These are phyloP conservation scores for Leccinellum luteum DNA, from an alignment of 768 basidiomycete species.

Conservation along the genomic window DNA sequence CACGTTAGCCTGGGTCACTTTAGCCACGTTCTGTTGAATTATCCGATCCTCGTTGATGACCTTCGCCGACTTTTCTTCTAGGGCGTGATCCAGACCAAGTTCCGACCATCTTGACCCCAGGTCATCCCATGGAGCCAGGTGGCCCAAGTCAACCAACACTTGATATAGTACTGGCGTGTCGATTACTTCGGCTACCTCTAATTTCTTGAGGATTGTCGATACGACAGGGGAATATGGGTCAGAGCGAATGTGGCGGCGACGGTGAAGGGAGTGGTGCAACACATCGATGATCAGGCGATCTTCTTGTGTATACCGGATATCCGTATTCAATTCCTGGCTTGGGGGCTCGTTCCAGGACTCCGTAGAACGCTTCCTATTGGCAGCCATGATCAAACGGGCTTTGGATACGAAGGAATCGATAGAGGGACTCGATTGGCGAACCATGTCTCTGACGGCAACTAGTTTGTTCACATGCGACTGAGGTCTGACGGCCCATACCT, in stretches of 20 bases:
- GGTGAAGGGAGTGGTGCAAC: conserved; percentile 52
- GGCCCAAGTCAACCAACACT: conserved; percentile 68
- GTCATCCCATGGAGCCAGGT: conserved; percentile 82
- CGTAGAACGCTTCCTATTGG: conserved; percentile 28
- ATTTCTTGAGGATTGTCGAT: conserved; percentile 55
- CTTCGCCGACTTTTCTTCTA: conserved; percentile 30
- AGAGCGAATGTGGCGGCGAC: conserved; percentile 45
- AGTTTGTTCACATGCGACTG: conserved; percentile 52
- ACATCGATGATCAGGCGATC: conserved; percentile 62
- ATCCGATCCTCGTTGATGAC: conserved; percentile 32
- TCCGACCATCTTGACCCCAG: conserved; percentile 40
- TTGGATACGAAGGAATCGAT: conserved; percentile 52
- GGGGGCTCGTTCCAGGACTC: conserved; percentile 33
- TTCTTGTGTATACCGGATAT: conserved; percentile 43
- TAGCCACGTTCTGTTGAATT: conserved; percentile 18
- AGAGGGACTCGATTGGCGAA: conserved; percentile 36
- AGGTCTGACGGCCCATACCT: conserved; percentile 65
- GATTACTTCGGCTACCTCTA: conserved; percentile 39
- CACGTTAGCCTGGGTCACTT: neutral
- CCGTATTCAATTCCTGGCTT: conserved; percentile 26
- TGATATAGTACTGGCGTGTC: conserved; percentile 35
- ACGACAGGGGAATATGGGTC: conserved; percentile 59
- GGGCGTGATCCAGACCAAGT: conserved; percentile 27
- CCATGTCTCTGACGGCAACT: conserved; percentile 46
- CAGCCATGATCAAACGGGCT: conserved; percentile 41